Conservation (phyloP, 352 stramenopile species). For the Peronospora destructor region DNA sequence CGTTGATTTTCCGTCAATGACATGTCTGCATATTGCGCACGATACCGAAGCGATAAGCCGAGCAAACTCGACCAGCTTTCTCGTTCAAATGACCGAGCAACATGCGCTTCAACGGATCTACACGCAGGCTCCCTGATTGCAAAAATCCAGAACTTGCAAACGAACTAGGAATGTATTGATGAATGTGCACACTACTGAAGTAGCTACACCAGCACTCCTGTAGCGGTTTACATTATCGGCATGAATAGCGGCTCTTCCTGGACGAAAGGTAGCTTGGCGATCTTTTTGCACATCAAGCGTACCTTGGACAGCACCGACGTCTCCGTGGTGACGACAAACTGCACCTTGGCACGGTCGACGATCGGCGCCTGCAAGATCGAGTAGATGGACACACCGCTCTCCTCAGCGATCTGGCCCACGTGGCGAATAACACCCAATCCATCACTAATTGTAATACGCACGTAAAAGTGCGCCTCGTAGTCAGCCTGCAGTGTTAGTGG, state of each 20-base stretch:
- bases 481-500: conserved; percentile 79
- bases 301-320: conserved; percentile 84
- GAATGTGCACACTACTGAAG: conserved; percentile 4
- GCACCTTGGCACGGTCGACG: conserved; percentile 86
- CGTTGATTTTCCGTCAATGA: conserved; percentile 3
- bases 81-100: background rate
- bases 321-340: conserved; percentile 96
- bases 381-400: conserved; percentile 94
- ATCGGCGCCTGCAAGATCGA: conserved; percentile 95
- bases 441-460: conserved; percentile 91
- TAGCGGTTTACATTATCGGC: conserved; percentile 48
- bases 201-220: conserved; percentile 9
- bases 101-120: conserved; percentile 2
- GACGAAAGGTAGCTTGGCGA: conserved; percentile 84
- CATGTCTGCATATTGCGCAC: conserved; percentile 8
- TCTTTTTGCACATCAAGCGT: conserved; percentile 83
- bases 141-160: too few species aligned
- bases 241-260: conserved; percentile 77
- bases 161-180: conserved; percentile 10
- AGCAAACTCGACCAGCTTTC: too few species aligned
- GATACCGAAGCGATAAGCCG: conserved; percentile 1
- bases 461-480: conserved; percentile 92
- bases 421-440: conserved; percentile 91
- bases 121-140: background rate
- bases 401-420: conserved; percentile 91